Conservation (phyloP, 2,329 filamentous ascomycete genomes). For the Diaporthe destruens region DNA sequence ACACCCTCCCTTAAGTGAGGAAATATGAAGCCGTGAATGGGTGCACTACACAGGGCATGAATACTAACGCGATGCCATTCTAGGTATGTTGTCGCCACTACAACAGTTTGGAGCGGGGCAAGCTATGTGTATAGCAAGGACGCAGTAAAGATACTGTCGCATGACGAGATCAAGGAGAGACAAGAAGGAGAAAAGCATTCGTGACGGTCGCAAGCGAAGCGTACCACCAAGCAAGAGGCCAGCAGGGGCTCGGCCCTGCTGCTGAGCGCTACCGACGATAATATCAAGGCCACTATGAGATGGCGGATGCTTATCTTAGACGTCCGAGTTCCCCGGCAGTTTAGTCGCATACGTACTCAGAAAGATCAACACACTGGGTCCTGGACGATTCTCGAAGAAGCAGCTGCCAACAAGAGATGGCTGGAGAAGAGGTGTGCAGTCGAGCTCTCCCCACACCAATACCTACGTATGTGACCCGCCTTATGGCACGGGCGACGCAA, state of each 20-base stretch:
- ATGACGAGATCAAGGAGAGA: conserved; percentile 47
- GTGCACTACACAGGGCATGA: background rate
- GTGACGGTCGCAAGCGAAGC: background rate
- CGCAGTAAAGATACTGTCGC: conserved; percentile 84
- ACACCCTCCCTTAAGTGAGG: background rate
- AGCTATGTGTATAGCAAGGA: conserved; percentile 94
- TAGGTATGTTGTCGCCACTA: conserved; percentile 87
- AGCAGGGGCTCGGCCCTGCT: background rate
- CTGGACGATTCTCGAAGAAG: background rate
- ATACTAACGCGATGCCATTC: background rate
- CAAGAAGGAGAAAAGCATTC: conserved; percentile 34
- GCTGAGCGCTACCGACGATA: background rate
- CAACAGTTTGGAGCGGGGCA: conserved; percentile 92
- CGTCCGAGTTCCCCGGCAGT: background rate
- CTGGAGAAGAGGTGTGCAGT: background rate
- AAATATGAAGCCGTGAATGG: background rate
- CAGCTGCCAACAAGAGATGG: background rate
- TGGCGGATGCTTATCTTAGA: background rate
- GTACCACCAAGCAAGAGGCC: background rate
- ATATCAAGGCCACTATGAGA: background rate
- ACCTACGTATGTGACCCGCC: background rate
- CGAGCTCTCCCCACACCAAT: background rate
- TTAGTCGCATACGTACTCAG: background rate
- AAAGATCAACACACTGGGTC: background rate
- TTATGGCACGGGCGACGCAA: background rate